phyloP scores from a whole-genome alignment of 2,329 filamentous ascomycete species.

The Cladophialophora carrionii region DNA sequence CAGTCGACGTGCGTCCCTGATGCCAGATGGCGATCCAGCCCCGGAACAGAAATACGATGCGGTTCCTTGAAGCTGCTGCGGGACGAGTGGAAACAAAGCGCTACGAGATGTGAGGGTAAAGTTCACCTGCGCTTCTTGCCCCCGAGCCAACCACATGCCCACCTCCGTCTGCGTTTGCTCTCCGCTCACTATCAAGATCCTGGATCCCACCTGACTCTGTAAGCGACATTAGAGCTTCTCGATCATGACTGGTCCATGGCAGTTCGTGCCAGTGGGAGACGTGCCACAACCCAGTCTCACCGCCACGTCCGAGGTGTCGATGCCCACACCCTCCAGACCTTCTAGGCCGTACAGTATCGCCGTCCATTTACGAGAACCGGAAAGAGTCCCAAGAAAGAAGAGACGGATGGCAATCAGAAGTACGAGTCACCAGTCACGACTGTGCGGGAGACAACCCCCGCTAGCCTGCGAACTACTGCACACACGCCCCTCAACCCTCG shows the following conservation, averaged over 20 bases:
- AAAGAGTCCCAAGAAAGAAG: background rate
- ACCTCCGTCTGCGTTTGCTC: conserved; percentile 17
- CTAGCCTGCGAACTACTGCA: background rate
- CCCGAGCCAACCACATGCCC: conserved; percentile 8
- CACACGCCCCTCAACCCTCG: background rate
- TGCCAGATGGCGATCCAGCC: background rate
- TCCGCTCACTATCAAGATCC: conserved; percentile 21
- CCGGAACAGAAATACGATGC: background rate
- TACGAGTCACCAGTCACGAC: background rate
- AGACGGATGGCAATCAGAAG: background rate
- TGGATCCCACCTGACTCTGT: conserved; percentile 17
- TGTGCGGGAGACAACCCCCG: conserved; percentile 12
- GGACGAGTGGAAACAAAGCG: background rate
- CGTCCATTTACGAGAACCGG: background rate
- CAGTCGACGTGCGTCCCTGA: background rate
- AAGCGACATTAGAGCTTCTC: conserved; percentile 20
- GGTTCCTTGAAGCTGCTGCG: background rate
- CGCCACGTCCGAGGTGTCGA: conserved; percentile 12
- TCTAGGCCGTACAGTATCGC: background rate
- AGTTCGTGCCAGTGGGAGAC: conserved; percentile 7
- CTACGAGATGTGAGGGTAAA: background rate
- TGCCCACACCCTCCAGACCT: background rate
- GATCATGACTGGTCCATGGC: conserved; percentile 20
- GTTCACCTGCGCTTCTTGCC: background rate
- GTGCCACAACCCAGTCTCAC: conserved; percentile 18